Evolutionary conservation across 2,329 filamentous ascomycete species (phyloP), one percentile per base, ranked within the genome.

Genomic region (Aspergillus proliferans): DNA sequence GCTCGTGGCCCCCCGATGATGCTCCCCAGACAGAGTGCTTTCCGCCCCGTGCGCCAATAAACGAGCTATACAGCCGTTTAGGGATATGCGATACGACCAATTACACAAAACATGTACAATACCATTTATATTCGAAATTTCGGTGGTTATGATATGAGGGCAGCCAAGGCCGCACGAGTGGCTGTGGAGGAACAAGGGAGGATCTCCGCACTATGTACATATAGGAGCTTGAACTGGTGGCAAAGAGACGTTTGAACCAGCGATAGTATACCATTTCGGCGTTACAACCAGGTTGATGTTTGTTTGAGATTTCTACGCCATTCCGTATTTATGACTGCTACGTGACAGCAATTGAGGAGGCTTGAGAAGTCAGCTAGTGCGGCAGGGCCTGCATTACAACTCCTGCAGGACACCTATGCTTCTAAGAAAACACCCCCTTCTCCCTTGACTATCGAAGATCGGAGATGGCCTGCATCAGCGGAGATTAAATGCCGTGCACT

Each of bases 1-100:
- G 84, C 87, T 45, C 83, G 85, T 58, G 78, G 86, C 61, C 81
- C 82, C 54, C 88, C 91, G 21, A 83, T 92, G 62, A 82, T 95
- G 56, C 71, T 82, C 60, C 77, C 77, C 30, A 67, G 73, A 53
- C 68, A 75, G 52, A 67, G 63, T 49, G 62, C 65, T 39, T 54
- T 66, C 48, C 63, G 57, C 43, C 52, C 58, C 10, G 55, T 56
- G 56, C 63, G 65, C 58, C 62, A 68, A 57, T 67, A 62, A 57
- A 52, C 30, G 42, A 24, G 26, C 34, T 15, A 50, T 47, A 10
- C 50, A 43, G 26, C 36, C 26, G 46, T 47, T 50, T 49, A 52
- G 43, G 48, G 48, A 51, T 47, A 59, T 53, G 56, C 49, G 59
- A 60, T 49, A 60, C 51, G 54, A 57, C 51, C 55, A 50, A 46